These are phyloP conservation scores for Chlamydomonas applanata DNA, from an alignment of 139 green algal species.

Conservation along the genomic window DNA sequence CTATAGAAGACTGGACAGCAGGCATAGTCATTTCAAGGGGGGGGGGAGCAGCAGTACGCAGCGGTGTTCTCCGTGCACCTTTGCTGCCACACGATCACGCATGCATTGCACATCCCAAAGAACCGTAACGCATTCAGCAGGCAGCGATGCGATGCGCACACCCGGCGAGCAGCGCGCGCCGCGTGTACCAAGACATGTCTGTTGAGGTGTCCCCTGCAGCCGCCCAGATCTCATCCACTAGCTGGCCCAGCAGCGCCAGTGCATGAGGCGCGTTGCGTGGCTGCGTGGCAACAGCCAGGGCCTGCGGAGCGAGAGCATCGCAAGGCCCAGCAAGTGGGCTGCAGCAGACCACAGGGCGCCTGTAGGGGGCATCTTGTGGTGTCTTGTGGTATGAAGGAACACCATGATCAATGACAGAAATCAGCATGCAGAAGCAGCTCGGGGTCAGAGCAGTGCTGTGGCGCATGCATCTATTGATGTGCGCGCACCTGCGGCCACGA, in stretches of 20 bases:
- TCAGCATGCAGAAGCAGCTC: neutral
- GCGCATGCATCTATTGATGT: no score
- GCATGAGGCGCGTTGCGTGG: conserved; percentile 42
- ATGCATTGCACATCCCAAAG: no score
- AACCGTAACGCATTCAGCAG: no score
- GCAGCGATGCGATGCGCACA: no score
- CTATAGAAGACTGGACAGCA: neutral
- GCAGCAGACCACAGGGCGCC: no score
- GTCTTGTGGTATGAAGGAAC: neutral
- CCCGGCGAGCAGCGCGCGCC: conserved; percentile 53
- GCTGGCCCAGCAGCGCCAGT: conserved; percentile 36
- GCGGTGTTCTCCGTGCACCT: no score
- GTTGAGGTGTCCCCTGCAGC: conserved; percentile 54
- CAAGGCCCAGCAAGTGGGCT: no score
- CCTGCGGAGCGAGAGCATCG: conserved; percentile 28
- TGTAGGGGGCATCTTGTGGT: neutral
- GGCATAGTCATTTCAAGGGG: neutral
- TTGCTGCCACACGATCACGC: neutral
- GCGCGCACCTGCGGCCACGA: conserved; percentile 21
- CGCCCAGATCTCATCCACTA: conserved; percentile 44
- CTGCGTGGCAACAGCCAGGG: conserved; percentile 49
- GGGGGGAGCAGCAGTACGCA: neutral
- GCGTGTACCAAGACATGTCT: conserved; percentile 71
- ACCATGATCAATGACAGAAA: neutral
- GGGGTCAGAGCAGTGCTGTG: neutral